Evolutionary conservation across 768 basidiomycete genomes (phyloP).

Genomic region (Lentinula detonsa): DNA sequence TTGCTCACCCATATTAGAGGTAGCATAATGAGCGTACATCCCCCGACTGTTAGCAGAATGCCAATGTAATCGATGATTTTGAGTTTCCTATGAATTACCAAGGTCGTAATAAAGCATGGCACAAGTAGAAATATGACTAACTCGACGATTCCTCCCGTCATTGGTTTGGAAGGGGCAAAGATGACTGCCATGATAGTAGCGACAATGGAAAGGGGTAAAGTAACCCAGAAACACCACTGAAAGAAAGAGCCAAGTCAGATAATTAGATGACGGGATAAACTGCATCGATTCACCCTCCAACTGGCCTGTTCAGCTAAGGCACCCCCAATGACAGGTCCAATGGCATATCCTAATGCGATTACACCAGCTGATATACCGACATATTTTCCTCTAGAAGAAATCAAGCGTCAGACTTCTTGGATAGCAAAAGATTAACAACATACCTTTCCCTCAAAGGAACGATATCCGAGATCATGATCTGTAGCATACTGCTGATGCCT

Average conservation of each 20-base stretch:
- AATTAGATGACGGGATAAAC: not conserved
- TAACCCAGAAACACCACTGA: slow-evolving; percentile 75
- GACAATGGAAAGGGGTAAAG: slow-evolving; percentile 50
- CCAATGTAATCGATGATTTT: slow-evolving; percentile 64
- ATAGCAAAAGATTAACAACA: not conserved
- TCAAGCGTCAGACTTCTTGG: not conserved
- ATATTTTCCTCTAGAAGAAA: slow-evolving; percentile 55
- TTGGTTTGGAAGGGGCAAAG: slow-evolving; percentile 60
- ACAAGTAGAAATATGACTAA: slow-evolving; percentile 10
- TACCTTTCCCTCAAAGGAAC: slow-evolving; percentile 65
- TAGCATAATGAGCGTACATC: slow-evolving; percentile 57
- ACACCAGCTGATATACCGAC: slow-evolving; percentile 65
- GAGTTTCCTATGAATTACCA: slow-evolving; percentile 43
- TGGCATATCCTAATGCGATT: slow-evolving; percentile 52
- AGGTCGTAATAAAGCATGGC: not conserved
- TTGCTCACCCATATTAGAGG: slow-evolving; percentile 61
- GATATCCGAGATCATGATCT: slow-evolving; percentile 70
- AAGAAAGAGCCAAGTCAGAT: not conserved
- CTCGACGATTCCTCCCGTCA: slow-evolving; percentile 53
- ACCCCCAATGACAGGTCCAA: slow-evolving; percentile 67
- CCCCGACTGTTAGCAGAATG: slow-evolving; percentile 47
- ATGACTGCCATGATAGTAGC: slow-evolving; percentile 55
- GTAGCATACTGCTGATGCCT: slow-evolving; percentile 59
- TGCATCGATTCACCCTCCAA: slow-evolving; percentile 43
- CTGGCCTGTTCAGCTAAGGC: slow-evolving; percentile 52